phyloP scores from a whole-genome alignment of 345 rosid species.

The Eucalyptus regnans region DNA sequence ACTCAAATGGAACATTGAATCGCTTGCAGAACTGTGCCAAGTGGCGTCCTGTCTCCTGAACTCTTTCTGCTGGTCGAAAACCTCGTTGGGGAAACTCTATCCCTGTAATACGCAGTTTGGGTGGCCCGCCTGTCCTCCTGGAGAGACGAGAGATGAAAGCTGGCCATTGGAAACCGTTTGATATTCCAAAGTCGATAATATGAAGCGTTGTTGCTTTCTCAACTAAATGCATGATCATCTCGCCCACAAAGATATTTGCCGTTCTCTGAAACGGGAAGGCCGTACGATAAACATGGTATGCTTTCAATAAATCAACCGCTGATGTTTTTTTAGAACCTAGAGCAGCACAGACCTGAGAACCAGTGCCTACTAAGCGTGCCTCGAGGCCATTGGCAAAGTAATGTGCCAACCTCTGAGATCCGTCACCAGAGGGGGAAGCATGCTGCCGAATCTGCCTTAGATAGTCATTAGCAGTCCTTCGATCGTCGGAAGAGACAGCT shows the following conservation, averaged over 20 bases:
- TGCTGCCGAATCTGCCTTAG: conserved; percentile 66
- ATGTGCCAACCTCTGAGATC: conserved; percentile 71
- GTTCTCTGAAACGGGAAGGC: conserved; percentile 56
- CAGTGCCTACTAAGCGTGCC: conserved; percentile 62
- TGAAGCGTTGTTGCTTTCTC: conserved; percentile 36
- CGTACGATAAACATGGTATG: conserved; percentile 43
- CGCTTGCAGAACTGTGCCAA: conserved; percentile 60
- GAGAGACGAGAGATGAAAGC: conserved; percentile 51
- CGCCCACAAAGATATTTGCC: conserved; percentile 44
- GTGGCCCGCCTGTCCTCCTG: conserved; percentile 43
- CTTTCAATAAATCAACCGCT: conserved; percentile 54
- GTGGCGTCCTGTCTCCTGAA: conserved; percentile 57
- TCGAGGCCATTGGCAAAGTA: conserved; percentile 71
- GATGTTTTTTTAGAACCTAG: conserved; percentile 26
- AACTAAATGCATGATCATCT: conserved; percentile 28
- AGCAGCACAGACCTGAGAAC: conserved; percentile 32
- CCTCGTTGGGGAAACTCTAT: conserved; percentile 78
- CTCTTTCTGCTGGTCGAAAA: conserved; percentile 66
- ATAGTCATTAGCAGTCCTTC: conserved; percentile 49
- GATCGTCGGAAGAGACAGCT: conserved; percentile 54
- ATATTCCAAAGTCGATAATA: conserved; percentile 70
- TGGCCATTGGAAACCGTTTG: conserved; percentile 89
- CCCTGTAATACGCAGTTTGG: conserved; percentile 73
- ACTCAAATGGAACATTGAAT: conserved; percentile 64
- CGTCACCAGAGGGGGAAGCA: conserved; percentile 59